Evolutionary conservation across 306 rosid genomes (phyloP), one percentile per base, ranked within the genome.

Genomic region (Quercus dentata): DNA sequence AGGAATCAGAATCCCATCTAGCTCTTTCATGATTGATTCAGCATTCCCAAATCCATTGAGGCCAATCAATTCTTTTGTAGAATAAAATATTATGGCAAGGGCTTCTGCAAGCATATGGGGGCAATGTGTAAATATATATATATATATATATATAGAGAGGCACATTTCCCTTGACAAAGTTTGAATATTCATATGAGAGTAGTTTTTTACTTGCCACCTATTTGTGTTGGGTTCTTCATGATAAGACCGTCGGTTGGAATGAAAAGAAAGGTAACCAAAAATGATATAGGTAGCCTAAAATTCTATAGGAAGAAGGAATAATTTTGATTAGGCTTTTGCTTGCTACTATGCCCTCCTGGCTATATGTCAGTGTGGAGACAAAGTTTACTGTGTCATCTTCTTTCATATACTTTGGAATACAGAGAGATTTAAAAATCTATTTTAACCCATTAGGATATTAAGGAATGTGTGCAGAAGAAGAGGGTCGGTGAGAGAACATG

Each of bases 1-100:
- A 75, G 88, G 90, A 84, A 88, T 90, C 94, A 86, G 87, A 92
- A 89, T 88, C 89, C 79, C 78, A 81, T 80, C 65, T 76, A 49
- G 17, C 54, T 13, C 69, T 63, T 86, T 65, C 94, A 90, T 92
- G 86, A 88, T 89, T 90, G 84, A 86, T 88, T 81, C 74, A 85
- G 76, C 77, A 88, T 83, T 87, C 87, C 93, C 80, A 88, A 72
- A 81, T 79, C 87, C 80, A 6, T 79, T 79, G 73, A 78, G 59
- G 38, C 93, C 94, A 83, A 90, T 90, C 90, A 74, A 17, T 59
- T 81, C 5, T 15, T 81, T 81, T 84, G 21, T 65, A 46, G 73
- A 68, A 81, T 83, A 80, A 77, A 77, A 82, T 77, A 85, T n/a
- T n/a, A 35, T 15, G 21, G 10, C 33, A 41, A 71, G 67, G 59